Conservation (phyloP, 2,329 filamentous ascomycete genomes). For the Aspergillus sp. region DNA sequence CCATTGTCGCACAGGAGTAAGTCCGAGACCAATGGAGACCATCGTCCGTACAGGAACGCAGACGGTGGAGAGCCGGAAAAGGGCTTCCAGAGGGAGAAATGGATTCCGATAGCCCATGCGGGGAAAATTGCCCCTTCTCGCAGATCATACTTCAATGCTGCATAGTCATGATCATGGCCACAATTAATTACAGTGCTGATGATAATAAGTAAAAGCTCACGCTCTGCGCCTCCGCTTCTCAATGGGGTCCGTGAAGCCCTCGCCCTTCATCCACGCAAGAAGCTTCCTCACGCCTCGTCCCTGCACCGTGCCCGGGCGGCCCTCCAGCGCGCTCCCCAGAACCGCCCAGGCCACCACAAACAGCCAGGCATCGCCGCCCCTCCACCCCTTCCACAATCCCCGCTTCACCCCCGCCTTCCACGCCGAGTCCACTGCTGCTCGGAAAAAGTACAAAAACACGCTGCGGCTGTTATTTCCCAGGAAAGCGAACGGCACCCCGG, state of each 20-base stretch:
- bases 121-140: conserved; percentile 8
- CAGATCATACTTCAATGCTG: not conserved
- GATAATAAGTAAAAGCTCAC: not conserved
- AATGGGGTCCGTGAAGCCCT: conserved; percentile 71
- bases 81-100: conserved; percentile 12
- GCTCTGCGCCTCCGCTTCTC: conserved; percentile 29
- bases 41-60: not conserved
- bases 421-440: conserved; percentile 75
- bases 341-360: conserved; percentile 78
- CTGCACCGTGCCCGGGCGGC: conserved; percentile 65
- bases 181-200: not conserved
- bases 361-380: conserved; percentile 79
- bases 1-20: not conserved
- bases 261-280: conserved; percentile 70
- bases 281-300: conserved; percentile 69
- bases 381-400: conserved; percentile 80
- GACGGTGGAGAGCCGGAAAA: conserved; percentile 13
- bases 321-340: conserved; percentile 75
- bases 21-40: not conserved
- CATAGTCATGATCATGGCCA: not conserved
- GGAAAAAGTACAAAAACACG: conserved; percentile 75
- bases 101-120: conserved; percentile 6
- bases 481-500: conserved; percentile 77
- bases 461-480: conserved; percentile 53
- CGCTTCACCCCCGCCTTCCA: conserved; percentile 96